phyloP scores from a whole-genome alignment of 257 asterid species.

The Penstemon newberryi region DNA sequence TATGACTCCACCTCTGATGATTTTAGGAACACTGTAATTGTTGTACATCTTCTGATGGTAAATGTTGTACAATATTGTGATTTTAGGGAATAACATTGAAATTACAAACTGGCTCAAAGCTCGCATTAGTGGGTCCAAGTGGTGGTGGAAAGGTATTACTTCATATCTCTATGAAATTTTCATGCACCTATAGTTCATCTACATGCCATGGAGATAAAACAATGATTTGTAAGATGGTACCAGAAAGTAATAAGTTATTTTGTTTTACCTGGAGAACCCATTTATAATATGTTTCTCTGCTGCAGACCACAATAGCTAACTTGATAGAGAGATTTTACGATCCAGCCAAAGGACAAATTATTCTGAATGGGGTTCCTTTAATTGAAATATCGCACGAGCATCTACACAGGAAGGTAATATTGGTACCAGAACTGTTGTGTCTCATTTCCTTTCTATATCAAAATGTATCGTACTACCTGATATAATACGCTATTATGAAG shows the following conservation, averaged over 20 bases:
- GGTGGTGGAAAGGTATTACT: constrained; percentile 85
- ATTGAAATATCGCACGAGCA: constrained; percentile 68
- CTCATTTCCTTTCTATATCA: background rate
- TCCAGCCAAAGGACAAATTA: constrained; percentile 62
- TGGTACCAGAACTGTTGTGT: background rate
- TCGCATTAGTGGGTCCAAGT: constrained; percentile 91
- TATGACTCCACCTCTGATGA: constrained; percentile 14
- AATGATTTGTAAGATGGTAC: background rate
- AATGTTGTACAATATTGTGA: constrained; percentile 14
- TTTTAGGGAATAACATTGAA: constrained; percentile 70
- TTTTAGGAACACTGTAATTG: constrained; percentile 19
- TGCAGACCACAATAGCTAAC: constrained; percentile 88
- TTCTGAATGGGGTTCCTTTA: constrained; percentile 75
- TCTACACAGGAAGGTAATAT: constrained; percentile 72
- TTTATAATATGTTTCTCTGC: constrained; percentile 9
- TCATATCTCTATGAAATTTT: constrained; percentile 4
- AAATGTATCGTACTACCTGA: background rate
- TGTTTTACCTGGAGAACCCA: background rate
- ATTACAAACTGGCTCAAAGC: constrained; percentile 71
- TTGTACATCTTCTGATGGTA: constrained; percentile 11
- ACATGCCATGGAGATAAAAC: background rate
- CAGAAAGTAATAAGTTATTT: background rate
- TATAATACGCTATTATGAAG: background rate
- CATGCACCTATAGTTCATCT: background rate
- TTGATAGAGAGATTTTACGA: constrained; percentile 90